Base-by-base conservation (phyloP, 495 filamentous ascomycete genomes). In the Saxophila tyrrhenica region DNA sequence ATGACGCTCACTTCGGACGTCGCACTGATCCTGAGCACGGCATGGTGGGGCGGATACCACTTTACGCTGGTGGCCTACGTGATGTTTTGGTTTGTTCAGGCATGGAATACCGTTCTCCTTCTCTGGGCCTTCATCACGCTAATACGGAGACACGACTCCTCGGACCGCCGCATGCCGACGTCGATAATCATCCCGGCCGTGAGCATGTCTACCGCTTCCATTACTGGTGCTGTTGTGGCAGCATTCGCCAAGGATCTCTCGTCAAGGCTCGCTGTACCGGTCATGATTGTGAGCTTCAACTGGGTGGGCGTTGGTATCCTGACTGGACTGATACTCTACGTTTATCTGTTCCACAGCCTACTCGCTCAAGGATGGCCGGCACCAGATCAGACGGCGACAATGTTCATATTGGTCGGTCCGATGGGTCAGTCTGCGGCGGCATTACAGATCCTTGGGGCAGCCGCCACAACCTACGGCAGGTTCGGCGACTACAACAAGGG, bases 401-500 rank as follows among this genome's bases (percentile, higher is more conserved):
- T 56, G 25, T 56, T 56, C 29, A 41, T 56, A 46, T 32, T 56
- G 13, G 45, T 56, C 11, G 53, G 53, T 2, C 53, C 53, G 2
- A 50, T 56, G 53, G 53, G 53, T 23, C 53, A 56, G 20, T 38
- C 46, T 9, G 25, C 44, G 2, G 45, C 45, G 7, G 53, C 53
- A 3, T 16, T 56, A 8, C 53, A 56, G 39, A 19, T 41, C 24
- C 47, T 56, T 1, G 53, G 25, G 16, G 9, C 47, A n/a, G 45
- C 53, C 2, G 51, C 51, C 1, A 13, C 41, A 17, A 51, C 46
- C 8, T 39, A 21, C 19, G 21, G 23, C 16, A 38, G 39, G 15
- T 56, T 56, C 35, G 53, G 23, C 10, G 47, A 47, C 25, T 56
- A 56, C 38, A 51, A 51, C 20, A 22, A 21, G 10, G 53, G 53